Conservation (phyloP, 176 grass and related monocot species). For the Elaeis guineensis region DNA sequence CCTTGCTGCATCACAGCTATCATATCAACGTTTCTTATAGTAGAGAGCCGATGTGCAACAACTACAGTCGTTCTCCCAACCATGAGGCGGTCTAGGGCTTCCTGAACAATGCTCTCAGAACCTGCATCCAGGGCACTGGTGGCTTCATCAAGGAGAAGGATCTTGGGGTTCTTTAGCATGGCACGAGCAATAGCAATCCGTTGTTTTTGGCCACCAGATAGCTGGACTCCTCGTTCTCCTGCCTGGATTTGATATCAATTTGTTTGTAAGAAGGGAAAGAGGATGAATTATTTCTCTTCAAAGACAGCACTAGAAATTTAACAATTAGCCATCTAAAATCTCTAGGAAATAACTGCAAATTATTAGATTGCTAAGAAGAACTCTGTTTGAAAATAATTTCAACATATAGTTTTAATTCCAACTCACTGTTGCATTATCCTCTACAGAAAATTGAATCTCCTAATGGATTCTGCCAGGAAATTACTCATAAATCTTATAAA, state of each 20-base stretch:
- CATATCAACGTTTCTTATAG: constrained; percentile 84
- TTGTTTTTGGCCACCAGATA: constrained; percentile 97
- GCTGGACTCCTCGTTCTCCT: constrained; percentile 79
- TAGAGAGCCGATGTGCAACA: constrained; percentile 91
- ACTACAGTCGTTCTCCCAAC: constrained; percentile 86
- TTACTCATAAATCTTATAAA: too few species aligned
- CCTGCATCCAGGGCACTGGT: constrained; percentile 93
- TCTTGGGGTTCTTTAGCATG: constrained; percentile 92
- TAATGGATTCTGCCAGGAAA: too few species aligned
- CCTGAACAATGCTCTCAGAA: constrained; percentile 92
- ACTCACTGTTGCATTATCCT: too few species aligned
- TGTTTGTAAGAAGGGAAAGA: too few species aligned
- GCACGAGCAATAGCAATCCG: constrained; percentile 94
- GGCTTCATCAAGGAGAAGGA: constrained; percentile 96
- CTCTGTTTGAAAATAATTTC: too few species aligned
- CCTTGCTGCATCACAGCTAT: constrained; percentile 92
- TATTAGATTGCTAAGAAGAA: too few species aligned
- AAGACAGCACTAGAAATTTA: too few species aligned
- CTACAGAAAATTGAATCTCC: too few species aligned
- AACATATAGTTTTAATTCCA: too few species aligned
- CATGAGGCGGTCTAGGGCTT: constrained; percentile 93
- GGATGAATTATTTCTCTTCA: too few species aligned
- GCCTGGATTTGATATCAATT: constrained; percentile 27
- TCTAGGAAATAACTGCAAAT: too few species aligned
- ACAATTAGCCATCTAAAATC: too few species aligned